Conservation (phyloP, 2,329 filamentous ascomycete genomes). For the Lizonia empirigonia region DNA sequence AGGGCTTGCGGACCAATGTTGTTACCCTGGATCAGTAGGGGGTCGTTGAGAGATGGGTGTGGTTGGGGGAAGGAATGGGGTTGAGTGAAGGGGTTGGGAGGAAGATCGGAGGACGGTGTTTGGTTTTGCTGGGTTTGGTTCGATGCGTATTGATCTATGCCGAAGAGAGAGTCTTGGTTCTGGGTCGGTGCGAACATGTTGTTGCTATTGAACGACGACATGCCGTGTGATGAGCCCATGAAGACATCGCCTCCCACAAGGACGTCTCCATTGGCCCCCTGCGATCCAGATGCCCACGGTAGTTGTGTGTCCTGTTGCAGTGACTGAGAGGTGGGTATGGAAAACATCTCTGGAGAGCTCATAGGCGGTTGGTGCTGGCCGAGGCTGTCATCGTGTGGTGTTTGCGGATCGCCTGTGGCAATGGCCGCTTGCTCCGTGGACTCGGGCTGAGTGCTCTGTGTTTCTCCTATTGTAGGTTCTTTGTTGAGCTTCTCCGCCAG, state of each 20-base stretch:
- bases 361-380: conserved; percentile 20
- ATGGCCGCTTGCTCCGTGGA: conserved; percentile 4
- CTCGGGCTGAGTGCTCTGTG: conserved; percentile 14
- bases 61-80: conserved; percentile 29
- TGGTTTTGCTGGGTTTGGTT: conserved; percentile 25
- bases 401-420: conserved; percentile 1
- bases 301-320: conserved; percentile 22
- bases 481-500: conserved; percentile 47
- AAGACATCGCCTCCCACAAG: conserved; percentile 28
- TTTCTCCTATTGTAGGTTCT: conserved; percentile 21
- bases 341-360: conserved; percentile 19
- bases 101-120: conserved; percentile 23
- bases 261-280: conserved; percentile 26
- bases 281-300: conserved; percentile 34
- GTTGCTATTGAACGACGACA: conserved; percentile 31
- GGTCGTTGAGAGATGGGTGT: conserved; percentile 40
- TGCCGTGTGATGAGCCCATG: conserved; percentile 25
- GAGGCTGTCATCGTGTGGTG: conserved; percentile 5
- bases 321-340: conserved; percentile 24
- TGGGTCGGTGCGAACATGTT: conserved; percentile 44
- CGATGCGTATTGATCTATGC: conserved; percentile 46
- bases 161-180: conserved; percentile 41
- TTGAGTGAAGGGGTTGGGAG: conserved; percentile 36
- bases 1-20: conserved; percentile 29
- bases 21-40: conserved; percentile 25